Evolutionary conservation across 805 yeast genomes (phyloP), one percentile per base, ranked within the genome.

Genomic region (Metschnikowia colocasiae): DNA sequence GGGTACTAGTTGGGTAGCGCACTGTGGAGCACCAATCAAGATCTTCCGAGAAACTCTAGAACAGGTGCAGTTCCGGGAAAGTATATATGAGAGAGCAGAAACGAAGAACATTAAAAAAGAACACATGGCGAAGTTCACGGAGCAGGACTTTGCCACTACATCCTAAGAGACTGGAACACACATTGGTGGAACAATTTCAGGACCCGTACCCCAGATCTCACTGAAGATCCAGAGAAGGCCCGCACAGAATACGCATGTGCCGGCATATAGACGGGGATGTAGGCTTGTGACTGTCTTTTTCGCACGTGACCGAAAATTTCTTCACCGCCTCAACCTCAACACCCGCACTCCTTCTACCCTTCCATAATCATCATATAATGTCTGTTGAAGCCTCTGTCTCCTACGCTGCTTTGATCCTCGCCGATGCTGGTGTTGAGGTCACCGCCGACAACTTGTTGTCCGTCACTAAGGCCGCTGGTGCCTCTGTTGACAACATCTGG

Each of bases 371-470:
- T 45, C 35, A 39, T 47, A 73, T 62, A 73, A 88, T 88, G 96
- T 86, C 95, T 74, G 68, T 80, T 66, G 96, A 90, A 82, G 82
- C 95, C 68, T 83, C 92, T 71, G 88, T 89, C 71, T 87, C 97
- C 64, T 90, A 89, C 87, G 98, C 99, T 74, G 96, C 98, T 70
- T 84, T 92, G 76, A 90, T 92, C 79, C 82, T 92, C 76, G 96
- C 97, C 61, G 99, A 92, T 72, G 88, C 97, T 68, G 97, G 89
- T 68, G 78, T 89, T 69, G 97, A 91, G 76, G 82, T 94, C 83
- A 81, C 96, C 59, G 53, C 94, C 62, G 92, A 86, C 73, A 88
- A 87, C 81, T 78, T 88, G 63, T 73, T 81, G 67, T 73, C 94
- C 59, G 75, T 88, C 70, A 76, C 88, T 72, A 67, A 75, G 65